These are phyloP conservation scores for Cordyceps tenuipes DNA, from an alignment of 2,329 filamentous ascomycete species.

Conservation along the genomic window DNA sequence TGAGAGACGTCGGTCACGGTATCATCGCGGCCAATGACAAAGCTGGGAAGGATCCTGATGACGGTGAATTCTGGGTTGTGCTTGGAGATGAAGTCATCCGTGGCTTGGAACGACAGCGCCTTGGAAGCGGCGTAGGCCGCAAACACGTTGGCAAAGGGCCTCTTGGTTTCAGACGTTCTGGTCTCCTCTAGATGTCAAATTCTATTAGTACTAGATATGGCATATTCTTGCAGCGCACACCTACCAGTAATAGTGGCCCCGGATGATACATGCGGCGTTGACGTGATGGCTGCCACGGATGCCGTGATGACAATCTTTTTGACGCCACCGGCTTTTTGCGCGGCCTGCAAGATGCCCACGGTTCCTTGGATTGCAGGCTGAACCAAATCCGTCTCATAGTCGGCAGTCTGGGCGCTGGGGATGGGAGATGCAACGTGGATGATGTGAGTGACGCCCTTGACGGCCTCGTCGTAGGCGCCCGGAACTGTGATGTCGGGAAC, in stretches of 20 bases:
- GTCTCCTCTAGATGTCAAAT: neutral
- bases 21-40: constrained; percentile 30
- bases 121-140: constrained; percentile 30
- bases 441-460: constrained; percentile 30
- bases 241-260: constrained; percentile 10
- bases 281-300: constrained; percentile 22
- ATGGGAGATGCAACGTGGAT: constrained; percentile 24
- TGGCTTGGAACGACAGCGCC: constrained; percentile 23
- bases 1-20: constrained; percentile 20
- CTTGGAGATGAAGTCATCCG: constrained; percentile 24
- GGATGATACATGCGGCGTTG: constrained; percentile 9
- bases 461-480: constrained; percentile 32
- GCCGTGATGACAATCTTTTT: constrained; percentile 35
- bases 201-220: neutral
- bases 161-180: neutral
- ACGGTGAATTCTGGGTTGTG: constrained; percentile 28
- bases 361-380: constrained; percentile 29
- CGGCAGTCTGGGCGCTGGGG: constrained; percentile 11
- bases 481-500: constrained; percentile 29
- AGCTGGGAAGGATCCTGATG: constrained; percentile 28
- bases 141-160: constrained; percentile 23
- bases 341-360: constrained; percentile 28
- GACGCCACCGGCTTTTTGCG: constrained; percentile 24
- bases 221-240: neutral
- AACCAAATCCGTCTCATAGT: constrained; percentile 18